Base-by-base conservation (phyloP, 441 rosid genomes). In the Pelargonium australe region DNA sequence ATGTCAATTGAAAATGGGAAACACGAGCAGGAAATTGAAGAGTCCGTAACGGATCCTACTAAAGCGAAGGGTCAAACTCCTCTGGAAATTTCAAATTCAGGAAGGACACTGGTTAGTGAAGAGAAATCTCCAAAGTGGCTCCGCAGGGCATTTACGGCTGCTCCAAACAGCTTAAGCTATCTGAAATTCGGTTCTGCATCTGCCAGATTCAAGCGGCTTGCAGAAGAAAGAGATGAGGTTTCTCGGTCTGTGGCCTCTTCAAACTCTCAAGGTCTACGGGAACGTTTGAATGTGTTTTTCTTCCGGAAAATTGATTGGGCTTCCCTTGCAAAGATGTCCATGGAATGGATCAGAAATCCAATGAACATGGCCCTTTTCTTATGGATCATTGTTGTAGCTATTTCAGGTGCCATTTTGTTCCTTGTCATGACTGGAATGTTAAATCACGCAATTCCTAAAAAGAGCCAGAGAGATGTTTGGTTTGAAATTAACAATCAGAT, bases 351-450 rank as follows among this genome's bases (percentile, higher is more conserved):
- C 68, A 80, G 67, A 72, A 77, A 88, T 70, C 98, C 98, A 0
- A 83, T 89, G 70, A 94, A 94, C 78, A 78, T 91, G 87, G 95
- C 95, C 68, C 84, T 93, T 17, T 86, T 87, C 58, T 62, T 76
- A 0, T 93, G 97, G 98, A 89, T 88, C 31, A 13, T 72, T 1
- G 73, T 70, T 66, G 93, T 93, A 69, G 96, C 93, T 6, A 80
- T 93, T 73, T 93, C 97, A 0, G 98, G 98, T 20, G 98, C 96
- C 13, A 84, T 93, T 75, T 79, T 93, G 80, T 91, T 93, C 77
- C 82, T 93, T 62, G 98, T 90, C 41, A 89, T 93, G 95, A 93
- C 97, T 2, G 96, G 98, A 65, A 93, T 93, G 98, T 75, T 93
- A 72, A 86, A 93, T 71, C 51, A 47, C 4, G 96, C 70, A 2